Evolutionary conservation across 2,329 filamentous ascomycete species (phyloP), one percentile per base, ranked within the genome.

Genomic region (Zasmidium cellare): DNA sequence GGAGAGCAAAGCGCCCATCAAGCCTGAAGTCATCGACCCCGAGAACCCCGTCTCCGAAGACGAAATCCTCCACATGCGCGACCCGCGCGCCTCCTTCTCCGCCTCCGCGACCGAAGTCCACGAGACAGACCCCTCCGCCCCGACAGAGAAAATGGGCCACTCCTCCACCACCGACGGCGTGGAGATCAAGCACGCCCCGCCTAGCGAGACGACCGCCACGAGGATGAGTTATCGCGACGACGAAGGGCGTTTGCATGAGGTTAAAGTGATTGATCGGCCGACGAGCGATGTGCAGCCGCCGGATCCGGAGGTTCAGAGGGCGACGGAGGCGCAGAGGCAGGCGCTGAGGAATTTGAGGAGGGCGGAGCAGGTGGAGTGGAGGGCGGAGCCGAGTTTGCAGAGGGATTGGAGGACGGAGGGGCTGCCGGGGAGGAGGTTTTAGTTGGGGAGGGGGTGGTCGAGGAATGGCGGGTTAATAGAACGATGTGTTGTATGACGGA

Each of bases 201-300:
- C 62, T 11, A 47, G 38, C 2, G 28, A 58, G 55, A 52, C 52
- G 16, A 62, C 62, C 11, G 62, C 62, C 11, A 64, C 62, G n/a
- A 56, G 52, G 20, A 25, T 64, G 51, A 50, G 46, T 14, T 64
- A 64, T 58, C 57, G 62, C 5, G 62, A 64, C 24, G 44, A 28
- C 5, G 51, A 59, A 22, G 62, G 62, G 3, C 49, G 62, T n/a
- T 31, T 59, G 56, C 62, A 64, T 52, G 60, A 64, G 41, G 55
- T 64, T 7, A 62, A 64, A 28, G 62, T 64, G 18, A 62, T 64
- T 46, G 62, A 62, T 49, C 59, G 59, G 25, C 62, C 62, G 14
- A 51, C 61, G 16, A 49, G 56, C 35, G 62, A 63, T 46, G 53
- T 55, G 18, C 18, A 49, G 19, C 20, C 48, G 44, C 31, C 31